Evolutionary conservation across 805 yeast genomes (phyloP).

Genomic region (Yarrowia hollandica): DNA sequence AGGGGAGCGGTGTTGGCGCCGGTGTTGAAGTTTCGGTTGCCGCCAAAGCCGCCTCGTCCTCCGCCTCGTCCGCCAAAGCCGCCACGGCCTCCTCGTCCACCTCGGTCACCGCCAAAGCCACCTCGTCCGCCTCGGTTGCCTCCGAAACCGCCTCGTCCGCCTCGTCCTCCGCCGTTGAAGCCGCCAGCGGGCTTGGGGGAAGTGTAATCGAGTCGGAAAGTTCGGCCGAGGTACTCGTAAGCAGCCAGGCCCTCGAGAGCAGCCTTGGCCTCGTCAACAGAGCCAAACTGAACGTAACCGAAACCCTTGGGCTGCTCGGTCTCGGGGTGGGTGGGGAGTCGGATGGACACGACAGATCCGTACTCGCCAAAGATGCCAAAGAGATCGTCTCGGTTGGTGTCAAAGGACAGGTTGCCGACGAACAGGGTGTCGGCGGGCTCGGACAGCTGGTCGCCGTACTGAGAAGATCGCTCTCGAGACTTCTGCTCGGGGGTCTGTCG

Average conservation of each 20-base stretch:
- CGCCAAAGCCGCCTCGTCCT: slow-evolving; percentile 37
- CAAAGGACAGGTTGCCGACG: slow-evolving; percentile 93
- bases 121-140: slow-evolving; percentile 24
- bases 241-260: slow-evolving; percentile 89
- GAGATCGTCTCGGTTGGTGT: slow-evolving; percentile 77
- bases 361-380: slow-evolving; percentile 69
- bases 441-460: slow-evolving; percentile 87
- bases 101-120: slow-evolving; percentile 29
- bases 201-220: slow-evolving; percentile 92
- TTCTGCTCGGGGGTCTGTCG: slow-evolving; percentile 53
- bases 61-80: slow-evolving; percentile 38
- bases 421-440: slow-evolving; percentile 94
- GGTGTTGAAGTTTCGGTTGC: slow-evolving; percentile 39
- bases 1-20: slow-evolving; percentile 50
- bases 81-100: slow-evolving; percentile 39
- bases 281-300: slow-evolving; percentile 91
- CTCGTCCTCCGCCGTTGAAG: slow-evolving; percentile 13
- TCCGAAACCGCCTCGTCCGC: slow-evolving; percentile 29
- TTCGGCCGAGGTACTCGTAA: slow-evolving; percentile 83
- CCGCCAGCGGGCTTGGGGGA: slow-evolving; percentile 64
- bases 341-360: slow-evolving; percentile 83
- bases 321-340: slow-evolving; percentile 98
- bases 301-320: slow-evolving; percentile 99
- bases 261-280: slow-evolving; percentile 84
- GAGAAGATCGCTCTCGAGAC: slow-evolving; percentile 74